Percentiles rank a stretch among this genome's conserved stretches.
Conservation (phyloP, 805 yeast species). For the Saccharomycopsis javanensis region DNA sequence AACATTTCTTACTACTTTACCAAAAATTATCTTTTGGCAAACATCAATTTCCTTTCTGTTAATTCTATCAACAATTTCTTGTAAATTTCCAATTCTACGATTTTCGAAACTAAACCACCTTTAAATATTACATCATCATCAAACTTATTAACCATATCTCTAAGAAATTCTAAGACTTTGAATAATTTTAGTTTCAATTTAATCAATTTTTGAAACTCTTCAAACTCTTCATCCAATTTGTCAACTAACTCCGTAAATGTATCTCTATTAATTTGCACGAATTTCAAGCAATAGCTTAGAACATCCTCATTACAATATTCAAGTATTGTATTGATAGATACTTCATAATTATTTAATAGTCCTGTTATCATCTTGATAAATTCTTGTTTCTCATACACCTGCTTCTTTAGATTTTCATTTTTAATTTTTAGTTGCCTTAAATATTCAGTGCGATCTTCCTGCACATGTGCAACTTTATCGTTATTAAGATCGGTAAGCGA, state of each 20-base stretch:
- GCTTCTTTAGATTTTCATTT: slow-evolving; percentile 3
- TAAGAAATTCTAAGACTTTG: slow-evolving; percentile 7
- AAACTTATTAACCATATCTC: slow-evolving; percentile 1
- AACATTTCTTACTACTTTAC: too few relatives aligned
- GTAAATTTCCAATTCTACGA: background rate
- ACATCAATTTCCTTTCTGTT: slow-evolving; percentile 1
- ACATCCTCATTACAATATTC: slow-evolving; percentile 14
- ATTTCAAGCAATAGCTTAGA: slow-evolving; percentile 11
- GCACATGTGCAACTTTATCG: background rate
- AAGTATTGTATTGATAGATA: slow-evolving; percentile 14
- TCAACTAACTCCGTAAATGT: slow-evolving; percentile 2
- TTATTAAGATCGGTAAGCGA: slow-evolving; percentile 4
- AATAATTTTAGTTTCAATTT: slow-evolving; percentile 5
- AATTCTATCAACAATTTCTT: slow-evolving; percentile 1
- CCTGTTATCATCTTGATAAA: slow-evolving; percentile 3
- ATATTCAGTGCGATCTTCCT: background rate
- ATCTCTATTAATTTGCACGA: slow-evolving; percentile 3
- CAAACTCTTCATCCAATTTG: slow-evolving; percentile 4
- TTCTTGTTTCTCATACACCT: slow-evolving; percentile 1
- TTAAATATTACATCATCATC: slow-evolving; percentile 3
- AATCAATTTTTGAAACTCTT: slow-evolving; percentile 7
- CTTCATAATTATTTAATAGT: slow-evolving; percentile 16
- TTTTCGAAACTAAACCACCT: background rate
- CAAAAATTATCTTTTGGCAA: background rate
- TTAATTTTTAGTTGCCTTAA: background rate